A percentile compares a stretch with the other conserved stretches of the same genome.
Conservation (phyloP, 306 rosid species). For the Rubus idaeus region DNA sequence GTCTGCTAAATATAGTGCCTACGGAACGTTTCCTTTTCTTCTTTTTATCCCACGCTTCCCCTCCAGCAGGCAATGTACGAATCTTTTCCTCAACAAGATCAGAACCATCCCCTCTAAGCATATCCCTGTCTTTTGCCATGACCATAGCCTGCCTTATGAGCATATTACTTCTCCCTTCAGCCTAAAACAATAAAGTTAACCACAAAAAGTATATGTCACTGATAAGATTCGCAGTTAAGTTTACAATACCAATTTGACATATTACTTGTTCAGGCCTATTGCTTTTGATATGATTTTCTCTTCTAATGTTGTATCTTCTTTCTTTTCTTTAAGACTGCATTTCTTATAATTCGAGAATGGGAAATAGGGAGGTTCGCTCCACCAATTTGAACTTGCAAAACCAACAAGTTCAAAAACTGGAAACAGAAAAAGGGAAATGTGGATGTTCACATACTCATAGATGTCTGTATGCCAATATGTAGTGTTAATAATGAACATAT, state of each 20-base stretch:
- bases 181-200: constrained; percentile 39
- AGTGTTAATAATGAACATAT: not conserved
- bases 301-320: constrained; percentile 9
- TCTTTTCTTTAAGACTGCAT: not conserved
- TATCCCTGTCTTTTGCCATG: constrained; percentile 62
- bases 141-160: constrained; percentile 52
- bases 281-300: constrained; percentile 19
- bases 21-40: constrained; percentile 76
- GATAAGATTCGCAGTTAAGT: not conserved
- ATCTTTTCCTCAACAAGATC: constrained; percentile 73
- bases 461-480: constrained; percentile 1
- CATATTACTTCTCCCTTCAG: constrained; percentile 55
- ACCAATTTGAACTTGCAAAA: not conserved
- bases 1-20: constrained; percentile 52
- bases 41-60: constrained; percentile 76
- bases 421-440: not conserved
- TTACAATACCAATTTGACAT: not conserved
- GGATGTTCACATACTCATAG: not conserved
- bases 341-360: not conserved
- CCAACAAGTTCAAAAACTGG: not conserved
- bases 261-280: constrained; percentile 3
- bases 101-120: constrained; percentile 60
- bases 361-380: not conserved
- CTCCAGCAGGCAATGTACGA: constrained; percentile 62
- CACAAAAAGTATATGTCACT: not conserved